These are phyloP conservation scores for Cenchrus fungigraminus DNA, from an alignment of 176 grass and related monocot genomes.

Conservation along the genomic window DNA sequence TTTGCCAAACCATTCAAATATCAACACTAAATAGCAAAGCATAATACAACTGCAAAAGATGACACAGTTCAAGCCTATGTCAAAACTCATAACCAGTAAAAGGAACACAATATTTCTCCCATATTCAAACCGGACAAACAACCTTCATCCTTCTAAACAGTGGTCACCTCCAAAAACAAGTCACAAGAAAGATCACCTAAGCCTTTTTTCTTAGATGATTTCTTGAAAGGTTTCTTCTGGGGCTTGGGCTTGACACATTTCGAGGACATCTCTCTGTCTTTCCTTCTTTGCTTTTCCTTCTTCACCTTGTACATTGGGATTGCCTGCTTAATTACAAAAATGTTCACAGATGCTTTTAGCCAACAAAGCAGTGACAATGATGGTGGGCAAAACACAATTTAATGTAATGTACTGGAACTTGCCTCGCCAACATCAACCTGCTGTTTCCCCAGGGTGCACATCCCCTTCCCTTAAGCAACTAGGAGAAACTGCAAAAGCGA, in stretches of 20 bases:
- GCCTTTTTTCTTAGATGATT: conserved; percentile 63
- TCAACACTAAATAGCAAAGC: too few relatives aligned
- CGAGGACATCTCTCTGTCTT: too few relatives aligned
- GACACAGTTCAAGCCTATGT: not conserved
- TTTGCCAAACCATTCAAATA: not conserved
- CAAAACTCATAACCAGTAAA: conserved; percentile 33
- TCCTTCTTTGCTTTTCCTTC: too few relatives aligned
- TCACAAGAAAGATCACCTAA: conserved; percentile 28
- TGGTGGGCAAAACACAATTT: too few relatives aligned
- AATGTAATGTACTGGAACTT: too few relatives aligned
- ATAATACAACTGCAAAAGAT: not conserved
- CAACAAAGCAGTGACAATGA: too few relatives aligned
- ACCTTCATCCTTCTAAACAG: conserved; percentile 13
- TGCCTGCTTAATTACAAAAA: too few relatives aligned
- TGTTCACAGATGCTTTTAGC: too few relatives aligned
- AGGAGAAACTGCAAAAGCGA: conserved; percentile 21
- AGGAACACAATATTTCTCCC: conserved; percentile 31
- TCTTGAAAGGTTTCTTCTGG: conserved; percentile 66
- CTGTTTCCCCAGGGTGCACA: too few relatives aligned
- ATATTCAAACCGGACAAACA: conserved; percentile 32
- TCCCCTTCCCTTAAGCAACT: too few relatives aligned
- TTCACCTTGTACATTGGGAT: too few relatives aligned
- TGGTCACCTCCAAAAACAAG: conserved; percentile 5
- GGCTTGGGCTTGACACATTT: not conserved
- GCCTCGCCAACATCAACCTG: too few relatives aligned